phyloP scores from a whole-genome alignment of 2,329 filamentous ascomycete genomes.

The Penicillium sp. region DNA sequence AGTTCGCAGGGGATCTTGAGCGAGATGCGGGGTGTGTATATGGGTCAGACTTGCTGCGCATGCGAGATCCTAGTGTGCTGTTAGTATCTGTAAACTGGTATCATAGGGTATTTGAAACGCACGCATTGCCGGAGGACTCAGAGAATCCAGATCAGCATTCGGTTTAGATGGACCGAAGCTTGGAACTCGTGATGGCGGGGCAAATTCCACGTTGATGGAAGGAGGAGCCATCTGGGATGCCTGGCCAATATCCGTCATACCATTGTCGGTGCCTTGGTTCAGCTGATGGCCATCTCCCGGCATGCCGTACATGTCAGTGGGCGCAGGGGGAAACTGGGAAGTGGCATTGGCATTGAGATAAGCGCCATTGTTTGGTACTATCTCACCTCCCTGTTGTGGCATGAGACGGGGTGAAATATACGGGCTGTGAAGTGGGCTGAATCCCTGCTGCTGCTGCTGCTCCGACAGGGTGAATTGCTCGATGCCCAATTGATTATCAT shows the following conservation, averaged over 20 bases:
- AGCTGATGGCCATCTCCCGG: slow-evolving; percentile 51
- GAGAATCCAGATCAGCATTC: slow-evolving; percentile 71
- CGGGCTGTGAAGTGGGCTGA: slow-evolving; percentile 71
- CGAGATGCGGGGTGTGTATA: slow-evolving; percentile 53
- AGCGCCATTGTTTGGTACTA: slow-evolving; percentile 46
- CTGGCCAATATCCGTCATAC: slow-evolving; percentile 66
- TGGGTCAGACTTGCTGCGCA: slow-evolving; percentile 66
- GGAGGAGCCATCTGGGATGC: slow-evolving; percentile 83
- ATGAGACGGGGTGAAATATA: slow-evolving; percentile 68
- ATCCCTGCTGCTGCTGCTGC: slow-evolving; percentile 50
- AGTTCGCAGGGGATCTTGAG: slow-evolving; percentile 39
- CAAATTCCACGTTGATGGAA: slow-evolving; percentile 92
- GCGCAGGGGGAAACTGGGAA: slow-evolving; percentile 53
- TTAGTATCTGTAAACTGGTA: slow-evolving; percentile 22
- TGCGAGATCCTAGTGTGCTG: slow-evolving; percentile 52
- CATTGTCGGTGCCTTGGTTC: slow-evolving; percentile 48
- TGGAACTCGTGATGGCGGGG: slow-evolving; percentile 70
- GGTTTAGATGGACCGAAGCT: slow-evolving; percentile 70
- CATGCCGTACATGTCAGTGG: slow-evolving; percentile 57
- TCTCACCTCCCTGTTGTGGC: slow-evolving; percentile 74
- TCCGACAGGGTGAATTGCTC: slow-evolving; percentile 81
- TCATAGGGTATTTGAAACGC: slow-evolving; percentile 24
- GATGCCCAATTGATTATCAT: slow-evolving; percentile 77
- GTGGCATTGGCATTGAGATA: slow-evolving; percentile 53
- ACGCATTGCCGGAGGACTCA: slow-evolving; percentile 75